phyloP scores from a whole-genome alignment of 306 rosid species.

The Dalbergia cultrata region DNA sequence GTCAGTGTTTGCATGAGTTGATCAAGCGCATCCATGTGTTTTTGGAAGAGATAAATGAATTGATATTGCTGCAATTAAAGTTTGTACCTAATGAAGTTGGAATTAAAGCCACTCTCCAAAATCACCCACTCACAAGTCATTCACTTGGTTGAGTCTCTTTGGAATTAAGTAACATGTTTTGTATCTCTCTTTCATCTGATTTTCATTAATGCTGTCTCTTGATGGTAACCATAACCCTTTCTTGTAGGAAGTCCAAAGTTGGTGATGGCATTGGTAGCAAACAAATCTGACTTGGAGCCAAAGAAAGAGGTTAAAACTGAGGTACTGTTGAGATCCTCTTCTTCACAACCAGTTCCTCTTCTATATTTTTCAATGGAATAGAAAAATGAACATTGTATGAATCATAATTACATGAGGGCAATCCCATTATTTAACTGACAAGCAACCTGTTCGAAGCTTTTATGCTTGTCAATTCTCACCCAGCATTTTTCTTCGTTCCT shows the following conservation, averaged over 20 bases:
- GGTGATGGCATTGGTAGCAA: conserved; percentile 86
- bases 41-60: too few relatives aligned
- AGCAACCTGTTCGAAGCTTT: not conserved
- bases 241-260: conserved; percentile 67
- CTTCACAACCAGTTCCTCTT: not conserved
- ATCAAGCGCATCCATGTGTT: too few relatives aligned
- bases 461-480: not conserved
- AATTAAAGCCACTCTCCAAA: conserved; percentile 14
- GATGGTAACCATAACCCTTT: conserved; percentile 14
- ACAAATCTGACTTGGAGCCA: conserved; percentile 77
- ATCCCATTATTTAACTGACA: not conserved
- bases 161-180: conserved; percentile 10
- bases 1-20: too few relatives aligned
- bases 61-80: too few relatives aligned
- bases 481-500: not conserved
- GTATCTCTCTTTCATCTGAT: conserved; percentile 13
- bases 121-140: not conserved
- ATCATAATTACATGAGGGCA: not conserved
- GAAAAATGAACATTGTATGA: not conserved
- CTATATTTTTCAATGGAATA: not conserved
- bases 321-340: conserved; percentile 53
- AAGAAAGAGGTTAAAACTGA: conserved; percentile 73
- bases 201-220: conserved; percentile 8
- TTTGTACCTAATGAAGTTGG: not conserved
- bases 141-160: conserved; percentile 7